phyloP scores from a whole-genome alignment of 345 rosid species.

The Laguncularia racemosa region DNA sequence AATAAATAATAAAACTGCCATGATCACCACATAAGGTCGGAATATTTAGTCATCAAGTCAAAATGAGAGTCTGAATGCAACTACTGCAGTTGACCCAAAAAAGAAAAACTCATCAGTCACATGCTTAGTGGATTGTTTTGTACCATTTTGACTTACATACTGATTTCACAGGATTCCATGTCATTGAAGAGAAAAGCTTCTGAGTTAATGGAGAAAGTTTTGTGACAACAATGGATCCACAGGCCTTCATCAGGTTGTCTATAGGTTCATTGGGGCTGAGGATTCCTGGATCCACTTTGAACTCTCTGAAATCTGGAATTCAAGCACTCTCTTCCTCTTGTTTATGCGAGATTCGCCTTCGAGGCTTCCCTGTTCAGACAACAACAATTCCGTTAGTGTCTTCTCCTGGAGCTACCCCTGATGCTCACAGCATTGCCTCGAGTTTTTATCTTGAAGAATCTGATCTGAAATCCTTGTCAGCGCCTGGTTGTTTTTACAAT shows the following conservation, averaged over 20 bases:
- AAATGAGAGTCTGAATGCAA: no score
- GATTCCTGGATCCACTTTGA: slow-evolving; percentile 41
- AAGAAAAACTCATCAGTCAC: no score
- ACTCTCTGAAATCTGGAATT: slow-evolving; percentile 36
- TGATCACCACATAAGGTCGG: no score
- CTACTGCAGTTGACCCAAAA: no score
- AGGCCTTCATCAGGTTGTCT: slow-evolving; percentile 87
- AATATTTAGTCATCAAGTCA: no score
- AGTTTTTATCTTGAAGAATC: slow-evolving; percentile 92
- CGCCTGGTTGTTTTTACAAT: slow-evolving; percentile 75
- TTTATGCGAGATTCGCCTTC: slow-evolving; percentile 72
- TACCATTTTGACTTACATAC: no score
- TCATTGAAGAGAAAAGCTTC: not conserved
- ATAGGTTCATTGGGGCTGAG: slow-evolving; percentile 78
- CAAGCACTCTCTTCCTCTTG: slow-evolving; percentile 47
- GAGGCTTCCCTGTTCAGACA: slow-evolving; percentile 87
- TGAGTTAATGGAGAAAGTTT: slow-evolving; percentile 33
- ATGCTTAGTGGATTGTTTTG: no score
- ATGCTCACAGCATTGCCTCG: slow-evolving; percentile 61
- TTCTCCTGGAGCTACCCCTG: slow-evolving; percentile 67
- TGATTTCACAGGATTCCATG: no score
- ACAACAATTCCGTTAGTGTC: slow-evolving; percentile 61
- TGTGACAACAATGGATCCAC: slow-evolving; percentile 84
- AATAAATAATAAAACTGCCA: no score
- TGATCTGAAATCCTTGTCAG: slow-evolving; percentile 63